Evolutionary conservation across 2,329 filamentous ascomycete species (phyloP).

Genomic region (Dactylellina parvicollis): DNA sequence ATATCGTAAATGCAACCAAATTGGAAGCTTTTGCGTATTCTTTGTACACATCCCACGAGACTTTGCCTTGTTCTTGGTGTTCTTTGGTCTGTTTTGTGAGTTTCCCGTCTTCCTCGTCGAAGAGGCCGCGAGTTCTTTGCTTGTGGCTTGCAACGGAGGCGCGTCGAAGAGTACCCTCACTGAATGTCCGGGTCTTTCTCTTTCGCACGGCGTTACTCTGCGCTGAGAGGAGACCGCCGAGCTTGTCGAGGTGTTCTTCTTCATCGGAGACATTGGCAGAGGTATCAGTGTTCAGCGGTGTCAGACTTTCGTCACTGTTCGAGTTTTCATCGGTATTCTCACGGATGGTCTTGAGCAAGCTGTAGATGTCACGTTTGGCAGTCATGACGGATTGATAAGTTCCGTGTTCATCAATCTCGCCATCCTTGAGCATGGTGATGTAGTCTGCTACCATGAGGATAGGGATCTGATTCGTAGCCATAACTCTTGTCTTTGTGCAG

Average conservation of each 20-base stretch:
- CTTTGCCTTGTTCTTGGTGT: conserved; percentile 90
- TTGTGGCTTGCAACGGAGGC: conserved; percentile 92
- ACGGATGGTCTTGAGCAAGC: conserved; percentile 72
- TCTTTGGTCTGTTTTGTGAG: conserved; percentile 90
- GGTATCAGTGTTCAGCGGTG: conserved; percentile 64
- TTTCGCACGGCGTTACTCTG: conserved; percentile 64
- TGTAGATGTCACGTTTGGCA: conserved; percentile 89
- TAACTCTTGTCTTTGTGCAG: conserved; percentile 83
- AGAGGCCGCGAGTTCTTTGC: conserved; percentile 82
- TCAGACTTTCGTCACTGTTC: conserved; percentile 76
- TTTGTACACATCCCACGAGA: conserved; percentile 93
- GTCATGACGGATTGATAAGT: conserved; percentile 91
- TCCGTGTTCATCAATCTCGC: conserved; percentile 83
- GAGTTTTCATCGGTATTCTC: conserved; percentile 68
- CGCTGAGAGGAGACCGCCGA: conserved; percentile 67
- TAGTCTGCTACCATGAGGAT: conserved; percentile 89
- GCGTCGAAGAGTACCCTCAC: conserved; percentile 82
- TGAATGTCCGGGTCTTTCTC: conserved; percentile 70
- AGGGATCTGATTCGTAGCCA: conserved; percentile 94
- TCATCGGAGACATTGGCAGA: conserved; percentile 58
- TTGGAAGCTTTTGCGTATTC: conserved; percentile 98
- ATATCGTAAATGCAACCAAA: conserved; percentile 81
- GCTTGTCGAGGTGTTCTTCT: conserved; percentile 65
- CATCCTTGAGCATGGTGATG: conserved; percentile 84
- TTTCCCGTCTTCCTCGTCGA: conserved; percentile 74